Percentiles rank a stretch among this genome's conserved stretches.
phyloP scores from a whole-genome alignment of 2,329 filamentous ascomycete genomes.

The Penicillium sp. region DNA sequence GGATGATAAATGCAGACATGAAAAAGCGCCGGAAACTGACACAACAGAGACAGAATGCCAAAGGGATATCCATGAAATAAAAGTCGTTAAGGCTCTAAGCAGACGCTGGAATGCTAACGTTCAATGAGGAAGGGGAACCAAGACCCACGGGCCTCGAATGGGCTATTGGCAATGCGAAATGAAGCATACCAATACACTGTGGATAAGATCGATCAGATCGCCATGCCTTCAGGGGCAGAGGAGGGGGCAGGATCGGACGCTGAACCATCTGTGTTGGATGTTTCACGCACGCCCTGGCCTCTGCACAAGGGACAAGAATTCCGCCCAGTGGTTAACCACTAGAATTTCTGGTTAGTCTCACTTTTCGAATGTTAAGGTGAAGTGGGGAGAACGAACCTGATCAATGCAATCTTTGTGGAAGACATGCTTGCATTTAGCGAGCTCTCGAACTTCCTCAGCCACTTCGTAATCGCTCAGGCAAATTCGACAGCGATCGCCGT shows the following conservation, averaged over 20 bases:
- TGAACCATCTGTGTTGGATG: conserved; percentile 18
- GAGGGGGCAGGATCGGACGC: conserved; percentile 16
- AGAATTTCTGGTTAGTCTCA: conserved; percentile 29
- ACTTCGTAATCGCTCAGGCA: conserved; percentile 65
- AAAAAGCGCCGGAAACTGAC: conserved; percentile 14
- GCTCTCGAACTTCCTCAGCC: conserved; percentile 58
- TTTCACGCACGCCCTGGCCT: conserved; percentile 44
- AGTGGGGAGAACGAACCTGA: conserved; percentile 54
- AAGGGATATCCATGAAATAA: conserved; percentile 32
- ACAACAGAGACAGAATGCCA: conserved; percentile 20
- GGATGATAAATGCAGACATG: too few species aligned
- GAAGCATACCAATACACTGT: not conserved
- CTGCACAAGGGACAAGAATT: conserved; percentile 41
- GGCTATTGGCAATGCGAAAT: conserved; percentile 2
- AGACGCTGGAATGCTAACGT: conserved; percentile 34
- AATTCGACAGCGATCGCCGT: conserved; percentile 61
- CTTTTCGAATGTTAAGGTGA: conserved; percentile 8
- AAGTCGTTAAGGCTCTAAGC: conserved; percentile 28
- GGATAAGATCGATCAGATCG: conserved; percentile 8
- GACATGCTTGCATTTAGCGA: conserved; percentile 63
- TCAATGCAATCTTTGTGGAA: conserved; percentile 70
- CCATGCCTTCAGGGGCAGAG: conserved; percentile 13
- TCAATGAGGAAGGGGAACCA: conserved; percentile 13
- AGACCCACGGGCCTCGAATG: conserved; percentile 7
- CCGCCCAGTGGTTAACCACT: conserved; percentile 63